Evolutionary conservation across 2,329 filamentous ascomycete genomes (phyloP), one percentile per base, ranked within the genome.

Genomic region (Xylaria sp.): DNA sequence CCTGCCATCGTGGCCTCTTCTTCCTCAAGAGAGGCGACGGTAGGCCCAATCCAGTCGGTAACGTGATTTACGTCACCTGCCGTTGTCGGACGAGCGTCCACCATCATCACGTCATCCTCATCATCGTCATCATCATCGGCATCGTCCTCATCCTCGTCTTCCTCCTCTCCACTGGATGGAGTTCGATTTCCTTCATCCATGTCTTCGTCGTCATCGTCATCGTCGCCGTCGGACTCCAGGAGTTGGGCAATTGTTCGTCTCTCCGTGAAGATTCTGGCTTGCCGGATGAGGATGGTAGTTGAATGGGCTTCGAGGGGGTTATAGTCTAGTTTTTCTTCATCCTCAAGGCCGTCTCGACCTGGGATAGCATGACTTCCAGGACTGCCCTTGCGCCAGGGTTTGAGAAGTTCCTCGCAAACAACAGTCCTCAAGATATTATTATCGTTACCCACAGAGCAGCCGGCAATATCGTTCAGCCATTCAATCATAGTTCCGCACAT

Each of bases 401-500:
- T 92, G 69, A 99, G 88, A 75, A 98, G 87, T 79, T 99, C 93
- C 79, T 98, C 93, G 76, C 96, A 99, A 46, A 99, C 89, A 6
- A 92, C 89, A 60, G 89, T 90, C 44, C 94, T 88, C 51, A 99
- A 83, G 20, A 98, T 89, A 68, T 92, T 86, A 70, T 90, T 88
- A 76, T 99, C 93, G 38, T 89, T 85, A 1, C 93, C 93, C 56
- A 97, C 92, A 62, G 89, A 92, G 80, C 94, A 97, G 36, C 94
- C 94, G 7, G 94, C 89, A 75, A 99, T 97, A 79, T 99, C 97
- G 61, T 90, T 88, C 23, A 99, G 86, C 97, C 97, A 99, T 75
- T 97, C 94, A 63, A 99, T 92, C 69, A 99, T 95, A 17, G 94
- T 93, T n/a, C 93, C 94, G 75, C 94, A 97, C 97, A 99, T 99